phyloP scores from a whole-genome alignment of 305 asterid species.

The Andrographis paniculata region DNA sequence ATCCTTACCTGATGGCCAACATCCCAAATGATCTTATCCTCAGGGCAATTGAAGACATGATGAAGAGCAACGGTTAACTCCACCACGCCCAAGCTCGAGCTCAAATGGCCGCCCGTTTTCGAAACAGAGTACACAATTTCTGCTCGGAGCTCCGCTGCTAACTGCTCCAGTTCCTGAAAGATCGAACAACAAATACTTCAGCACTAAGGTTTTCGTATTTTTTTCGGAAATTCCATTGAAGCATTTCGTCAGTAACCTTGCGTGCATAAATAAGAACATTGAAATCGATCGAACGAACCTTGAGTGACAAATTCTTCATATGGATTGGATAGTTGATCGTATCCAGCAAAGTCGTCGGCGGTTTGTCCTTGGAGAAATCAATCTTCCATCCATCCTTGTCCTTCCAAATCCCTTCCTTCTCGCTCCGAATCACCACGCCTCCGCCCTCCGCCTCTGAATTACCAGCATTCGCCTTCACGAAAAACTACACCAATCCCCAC shows the following conservation, averaged over 20 bases:
- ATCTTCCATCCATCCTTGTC: constrained; percentile 46
- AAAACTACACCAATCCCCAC: too few species aligned
- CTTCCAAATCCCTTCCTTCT: constrained; percentile 29
- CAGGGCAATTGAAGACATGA: constrained; percentile 64
- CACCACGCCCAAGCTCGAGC: constrained; percentile 68
- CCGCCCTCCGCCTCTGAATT: constrained; percentile 31
- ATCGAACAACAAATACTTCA: neutral
- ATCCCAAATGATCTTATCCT: constrained; percentile 71
- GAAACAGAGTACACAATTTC: constrained; percentile 52
- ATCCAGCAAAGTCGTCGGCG: constrained; percentile 58
- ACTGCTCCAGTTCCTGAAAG: constrained; percentile 53
- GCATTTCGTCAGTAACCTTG: neutral
- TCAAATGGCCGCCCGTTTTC: constrained; percentile 59
- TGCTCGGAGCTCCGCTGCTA: constrained; percentile 65
- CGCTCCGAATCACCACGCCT: constrained; percentile 24
- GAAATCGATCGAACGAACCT: constrained; percentile 21
- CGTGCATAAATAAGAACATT: neutral
- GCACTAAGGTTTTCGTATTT: too few species aligned
- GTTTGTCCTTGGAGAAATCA: constrained; percentile 56
- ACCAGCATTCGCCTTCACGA: constrained; percentile 34
- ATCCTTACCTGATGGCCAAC: constrained; percentile 73
- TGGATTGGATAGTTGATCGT: constrained; percentile 59
- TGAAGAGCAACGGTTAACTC: constrained; percentile 73
- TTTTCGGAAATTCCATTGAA: too few species aligned
- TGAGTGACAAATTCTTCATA: constrained; percentile 54